Base-by-base conservation (phyloP, 2,329 filamentous ascomycete species). In the Fusarium marasasianum region DNA sequence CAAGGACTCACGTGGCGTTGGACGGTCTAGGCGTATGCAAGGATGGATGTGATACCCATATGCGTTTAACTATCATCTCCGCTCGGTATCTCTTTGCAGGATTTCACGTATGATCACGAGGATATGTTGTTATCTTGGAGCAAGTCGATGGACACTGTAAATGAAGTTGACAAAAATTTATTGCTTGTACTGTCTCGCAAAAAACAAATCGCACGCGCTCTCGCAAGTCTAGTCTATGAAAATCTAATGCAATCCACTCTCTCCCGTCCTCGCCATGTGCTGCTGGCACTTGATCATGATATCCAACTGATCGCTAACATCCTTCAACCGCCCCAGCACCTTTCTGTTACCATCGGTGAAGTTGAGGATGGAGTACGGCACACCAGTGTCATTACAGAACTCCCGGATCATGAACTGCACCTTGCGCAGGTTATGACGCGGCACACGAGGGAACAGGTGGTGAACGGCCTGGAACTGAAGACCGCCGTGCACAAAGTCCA, bases 391-490 rank as follows among this genome's bases (percentile, higher is more conserved):
- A n/a, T 87, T 81, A 79, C 89, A 92, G 75, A 92, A 93, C 48
- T 90, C 87, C 76, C 85, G 86, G 4, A 92, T 90, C 48, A 91
- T 79, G 66, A 81, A 83, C 81, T 93, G 91, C 6, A 87, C 86
- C 71, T 84, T 82, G 59, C 92, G 86, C 15, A 93, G 82, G 79
- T 93, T 93, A 80, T 93, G 92, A 31, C 91, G 83, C 3, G 92
- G 92, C 60, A 93, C 86, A 9, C 92, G 86, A 6, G 92, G 91
- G 77, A 91, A 93, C 17, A 93, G 81, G 74, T 94, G 91, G 80
- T 94, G 91, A 5, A 93, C 87, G 12, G 89, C 91, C 81, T 93
- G 92, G 82, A 93, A 94, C 81, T 93, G 92, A 35, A 94, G 84
- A 3, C 92, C 92, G 55, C 92, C 92, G 79, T 94, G 91, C 78